These are phyloP conservation scores for Lumnitzera racemosa DNA, from an alignment of 345 rosid genomes.

Conservation along the genomic window DNA sequence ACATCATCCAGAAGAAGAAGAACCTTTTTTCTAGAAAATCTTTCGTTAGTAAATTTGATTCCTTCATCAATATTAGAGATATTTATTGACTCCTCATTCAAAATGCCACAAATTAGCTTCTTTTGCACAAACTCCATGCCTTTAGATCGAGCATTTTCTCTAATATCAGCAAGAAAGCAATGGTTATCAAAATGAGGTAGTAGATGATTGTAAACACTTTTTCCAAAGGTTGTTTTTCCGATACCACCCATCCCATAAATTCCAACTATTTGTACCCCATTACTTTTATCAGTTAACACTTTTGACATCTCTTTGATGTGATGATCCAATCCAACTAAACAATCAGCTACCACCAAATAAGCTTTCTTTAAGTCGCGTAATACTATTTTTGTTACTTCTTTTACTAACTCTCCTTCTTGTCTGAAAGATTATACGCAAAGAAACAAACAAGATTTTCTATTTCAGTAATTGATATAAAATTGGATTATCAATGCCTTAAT, in stretches of 20 bases:
- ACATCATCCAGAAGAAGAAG: no score
- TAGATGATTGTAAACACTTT: not conserved
- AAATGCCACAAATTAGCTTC: not conserved
- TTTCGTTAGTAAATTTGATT: not conserved
- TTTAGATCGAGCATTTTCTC: not conserved
- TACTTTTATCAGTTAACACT: not conserved
- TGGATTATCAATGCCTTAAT: no score
- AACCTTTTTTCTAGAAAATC: no score
- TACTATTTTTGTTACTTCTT: not conserved
- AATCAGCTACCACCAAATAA: not conserved
- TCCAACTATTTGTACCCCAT: not conserved
- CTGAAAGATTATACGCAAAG: no score
- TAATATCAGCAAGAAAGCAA: conserved; percentile 4
- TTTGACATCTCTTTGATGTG: not conserved
- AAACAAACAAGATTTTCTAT: no score
- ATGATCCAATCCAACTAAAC: conserved; percentile 5
- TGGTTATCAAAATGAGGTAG: not conserved
- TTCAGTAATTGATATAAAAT: no score
- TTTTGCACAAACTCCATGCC: not conserved
- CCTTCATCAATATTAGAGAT: not conserved
- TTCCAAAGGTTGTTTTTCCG: conserved; percentile 5
- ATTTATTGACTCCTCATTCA: not conserved
- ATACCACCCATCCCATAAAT: conserved; percentile 7
- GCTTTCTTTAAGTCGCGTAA: not conserved
- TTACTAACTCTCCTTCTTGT: not conserved